A percentile compares a stretch with the other conserved stretches of the same genome.
phyloP scores from a whole-genome alignment of 2,329 filamentous ascomycete species.

The Chaetomium sp. region DNA sequence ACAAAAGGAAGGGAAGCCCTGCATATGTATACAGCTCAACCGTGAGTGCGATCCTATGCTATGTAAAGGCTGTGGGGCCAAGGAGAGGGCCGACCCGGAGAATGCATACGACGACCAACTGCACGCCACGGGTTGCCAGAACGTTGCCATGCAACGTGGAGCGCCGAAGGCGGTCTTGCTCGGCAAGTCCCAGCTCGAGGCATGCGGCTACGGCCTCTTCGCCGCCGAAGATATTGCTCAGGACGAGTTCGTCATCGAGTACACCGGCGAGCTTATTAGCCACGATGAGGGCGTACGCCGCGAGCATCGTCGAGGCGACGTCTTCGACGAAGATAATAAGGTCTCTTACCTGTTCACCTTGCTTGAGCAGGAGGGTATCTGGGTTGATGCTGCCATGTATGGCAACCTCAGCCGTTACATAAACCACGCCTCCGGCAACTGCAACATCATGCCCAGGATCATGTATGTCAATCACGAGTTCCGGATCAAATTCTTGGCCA shows the following conservation, averaged over 20 bases:
- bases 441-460: conserved; percentile 66
- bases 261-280: conserved; percentile 75
- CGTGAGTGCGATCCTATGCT: conserved; percentile 80
- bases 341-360: conserved; percentile 67
- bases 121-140: conserved; percentile 65
- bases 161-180: conserved; percentile 66
- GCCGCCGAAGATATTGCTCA: conserved; percentile 66
- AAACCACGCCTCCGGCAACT: conserved; percentile 70
- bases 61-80: conserved; percentile 70
- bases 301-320: conserved; percentile 61
- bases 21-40: conserved; percentile 71
- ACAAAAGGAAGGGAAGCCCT: conserved; percentile 59
- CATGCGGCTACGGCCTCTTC: conserved; percentile 75
- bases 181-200: conserved; percentile 68
- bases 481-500: conserved; percentile 73
- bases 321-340: conserved; percentile 63
- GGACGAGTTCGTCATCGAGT: conserved; percentile 78
- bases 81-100: conserved; percentile 68
- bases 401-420: conserved; percentile 84
- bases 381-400: conserved; percentile 74
- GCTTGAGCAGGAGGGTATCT: conserved; percentile 61
- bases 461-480: conserved; percentile 74
- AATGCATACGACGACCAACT: conserved; percentile 63
- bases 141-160: conserved; percentile 71
- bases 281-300: conserved; percentile 69